A percentile compares a stretch with the other conserved stretches of the same genome.
Conservation (phyloP, 169 alveolate genomes). For the Cryptosporidium canis region DNA sequence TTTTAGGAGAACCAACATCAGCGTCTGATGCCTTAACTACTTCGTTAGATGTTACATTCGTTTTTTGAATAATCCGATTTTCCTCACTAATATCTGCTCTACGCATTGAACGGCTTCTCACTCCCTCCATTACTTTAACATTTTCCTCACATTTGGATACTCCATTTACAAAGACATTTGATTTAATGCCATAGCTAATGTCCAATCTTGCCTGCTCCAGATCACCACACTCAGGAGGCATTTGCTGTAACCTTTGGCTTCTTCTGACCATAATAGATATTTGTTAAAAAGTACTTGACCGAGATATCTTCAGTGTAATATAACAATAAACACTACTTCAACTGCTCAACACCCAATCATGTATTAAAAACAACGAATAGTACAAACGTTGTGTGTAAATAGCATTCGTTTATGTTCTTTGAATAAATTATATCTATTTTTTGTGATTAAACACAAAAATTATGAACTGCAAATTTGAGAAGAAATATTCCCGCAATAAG, state of each 20-base stretch:
- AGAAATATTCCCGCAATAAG: constrained; percentile 1
- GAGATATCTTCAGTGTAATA: not conserved
- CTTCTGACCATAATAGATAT: constrained; percentile 16
- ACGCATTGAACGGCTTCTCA: constrained; percentile 31
- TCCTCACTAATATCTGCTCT: not conserved
- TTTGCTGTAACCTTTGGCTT: not conserved
- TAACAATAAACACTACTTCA: not conserved
- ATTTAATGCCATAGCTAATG: constrained; percentile 16
- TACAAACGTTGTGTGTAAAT: not conserved
- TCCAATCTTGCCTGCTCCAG: constrained; percentile 21
- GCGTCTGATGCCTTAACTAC: not conserved
- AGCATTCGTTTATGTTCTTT: not conserved
- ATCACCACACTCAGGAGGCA: not conserved
- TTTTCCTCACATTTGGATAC: not conserved
- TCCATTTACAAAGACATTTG: not conserved
- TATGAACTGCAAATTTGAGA: not conserved
- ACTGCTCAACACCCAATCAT: not conserved
- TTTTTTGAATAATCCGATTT: not conserved
- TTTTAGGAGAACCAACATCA: constrained; percentile 12
- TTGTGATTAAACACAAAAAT: not conserved
- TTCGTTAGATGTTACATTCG: not conserved
- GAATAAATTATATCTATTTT: not conserved
- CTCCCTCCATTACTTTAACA: not conserved
- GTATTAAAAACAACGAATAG: not conserved
- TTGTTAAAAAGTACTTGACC: not conserved